Evolutionary conservation across 2,329 filamentous ascomycete species (phyloP), one percentile per base, ranked within the genome.

Genomic region (Microcyclospora tardicrescens): DNA sequence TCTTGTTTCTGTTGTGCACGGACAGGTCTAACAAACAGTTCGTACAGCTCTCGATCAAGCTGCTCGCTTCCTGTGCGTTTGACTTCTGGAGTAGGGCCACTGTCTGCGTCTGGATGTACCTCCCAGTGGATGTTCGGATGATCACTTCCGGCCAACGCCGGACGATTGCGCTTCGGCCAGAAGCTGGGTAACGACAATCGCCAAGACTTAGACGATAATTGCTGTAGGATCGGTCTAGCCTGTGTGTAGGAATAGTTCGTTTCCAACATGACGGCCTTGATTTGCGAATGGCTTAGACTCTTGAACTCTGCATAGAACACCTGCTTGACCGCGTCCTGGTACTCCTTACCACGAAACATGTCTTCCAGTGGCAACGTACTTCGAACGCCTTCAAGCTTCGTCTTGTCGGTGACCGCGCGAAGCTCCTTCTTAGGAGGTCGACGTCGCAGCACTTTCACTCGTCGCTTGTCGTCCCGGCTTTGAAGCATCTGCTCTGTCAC

Each of bases 201-300:
- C 84, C 84, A 91, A 28, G 83, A 84, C 57, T 78, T 82, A 33
- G 74, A 73, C 6, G 79, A 77, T 10, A 89, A 61, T 1, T 69
- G 71, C 38, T 82, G 72, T 12, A 91, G 71, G 2, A 79, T 82
- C 12, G 72, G 73, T 28, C 83, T 72, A 10, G 81, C 78, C 24
- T 79, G 72, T 15, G 80, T 75, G 52, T 89, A 91, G 8, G 79
- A 81, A 60, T 83, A 78, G 61, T 91, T 91, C 53, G 73, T 76
- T 58, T 91, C 84, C 36, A 82, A 83, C 35, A 91, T 70, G 6
- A 91, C 82, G 8, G 79, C 83, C 53, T 79, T 76, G 60, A 89
- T 81, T 3, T 81, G 77, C 1, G 81, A 83, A 41, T 74, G 73
- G 10, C 80, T 77, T 32, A 89, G 63, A 14, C 77, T 79, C 51